phyloP scores from a whole-genome alignment of 1,284 basidiomycete species.

The Pholiota adiposa region DNA sequence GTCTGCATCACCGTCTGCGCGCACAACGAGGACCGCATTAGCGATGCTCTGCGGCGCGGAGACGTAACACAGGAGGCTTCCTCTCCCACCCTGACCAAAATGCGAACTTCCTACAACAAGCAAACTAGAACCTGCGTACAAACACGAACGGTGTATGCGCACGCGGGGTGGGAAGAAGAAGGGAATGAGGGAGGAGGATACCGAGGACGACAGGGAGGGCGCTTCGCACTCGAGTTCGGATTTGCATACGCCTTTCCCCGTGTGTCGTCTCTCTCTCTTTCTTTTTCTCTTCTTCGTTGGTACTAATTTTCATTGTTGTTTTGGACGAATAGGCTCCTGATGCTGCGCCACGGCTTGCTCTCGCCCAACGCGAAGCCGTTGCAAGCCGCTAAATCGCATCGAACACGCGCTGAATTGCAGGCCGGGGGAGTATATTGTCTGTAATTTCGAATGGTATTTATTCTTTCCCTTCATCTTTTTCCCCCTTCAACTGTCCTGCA shows the following conservation, averaged over 20 bases:
- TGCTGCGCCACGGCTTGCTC: constrained; percentile 74
- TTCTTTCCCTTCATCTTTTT: constrained; percentile 4
- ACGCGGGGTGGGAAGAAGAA: too few species aligned
- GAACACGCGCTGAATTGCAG: constrained; percentile 25
- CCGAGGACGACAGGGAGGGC: constrained; percentile 43
- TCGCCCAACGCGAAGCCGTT: constrained; percentile 77
- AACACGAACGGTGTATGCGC: too few species aligned
- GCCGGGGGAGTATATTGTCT: constrained; percentile 33
- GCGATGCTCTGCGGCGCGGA: too few species aligned
- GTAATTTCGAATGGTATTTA: constrained; percentile 42
- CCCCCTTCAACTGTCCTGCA: too few species aligned
- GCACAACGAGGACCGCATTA: too few species aligned
- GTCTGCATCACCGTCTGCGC: too few species aligned
- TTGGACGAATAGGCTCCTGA: constrained; percentile 56
- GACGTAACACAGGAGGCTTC: too few species aligned
- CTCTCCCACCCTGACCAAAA: too few species aligned
- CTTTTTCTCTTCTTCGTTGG: not conserved
- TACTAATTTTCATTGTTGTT: too few species aligned
- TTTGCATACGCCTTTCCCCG: constrained; percentile 79
- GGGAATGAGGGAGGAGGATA: too few species aligned
- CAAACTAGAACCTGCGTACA: too few species aligned
- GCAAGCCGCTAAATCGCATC: constrained; percentile 33
- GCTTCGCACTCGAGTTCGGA: constrained; percentile 71
- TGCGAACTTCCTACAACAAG: too few species aligned
- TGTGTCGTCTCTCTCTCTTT: not conserved